phyloP scores from a whole-genome alignment of 805 yeast genomes.

The Ogataea philodendri region DNA sequence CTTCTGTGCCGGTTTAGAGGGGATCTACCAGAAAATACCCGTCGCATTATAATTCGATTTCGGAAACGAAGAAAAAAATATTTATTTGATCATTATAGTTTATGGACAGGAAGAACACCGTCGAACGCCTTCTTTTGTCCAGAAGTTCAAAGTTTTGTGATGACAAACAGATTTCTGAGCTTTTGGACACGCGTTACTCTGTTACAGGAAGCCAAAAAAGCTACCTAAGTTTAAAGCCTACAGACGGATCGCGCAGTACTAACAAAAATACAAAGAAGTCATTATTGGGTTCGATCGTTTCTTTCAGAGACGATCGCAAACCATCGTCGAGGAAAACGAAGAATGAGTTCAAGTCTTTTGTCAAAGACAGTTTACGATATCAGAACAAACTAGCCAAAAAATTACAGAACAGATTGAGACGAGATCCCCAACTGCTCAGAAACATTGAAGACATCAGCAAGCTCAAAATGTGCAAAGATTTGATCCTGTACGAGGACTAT shows the following conservation, averaged over 20 bases:
- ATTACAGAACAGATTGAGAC: constrained; percentile 30
- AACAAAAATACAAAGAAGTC: constrained; percentile 14
- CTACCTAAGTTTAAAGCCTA: constrained; percentile 39
- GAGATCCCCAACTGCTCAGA: constrained; percentile 24
- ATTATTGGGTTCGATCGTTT: constrained; percentile 17
- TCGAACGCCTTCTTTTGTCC: constrained; percentile 46
- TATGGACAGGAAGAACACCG: constrained; percentile 44
- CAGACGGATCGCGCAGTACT: constrained; percentile 30
- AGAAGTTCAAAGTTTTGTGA: constrained; percentile 40
- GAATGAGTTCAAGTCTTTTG: constrained; percentile 42
- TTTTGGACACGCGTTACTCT: constrained; percentile 46
- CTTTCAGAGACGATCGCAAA: constrained; percentile 5
- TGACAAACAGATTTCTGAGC: constrained; percentile 37
- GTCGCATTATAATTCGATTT: no score
- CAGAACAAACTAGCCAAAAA: constrained; percentile 41
- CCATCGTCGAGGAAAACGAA: constrained; percentile 31
- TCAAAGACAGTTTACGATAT: constrained; percentile 36
- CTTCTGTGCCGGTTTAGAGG: background rate
- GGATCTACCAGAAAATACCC: no score
- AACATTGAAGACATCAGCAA: constrained; percentile 23
- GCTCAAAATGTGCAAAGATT: constrained; percentile 22
- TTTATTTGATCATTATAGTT: constrained; percentile 2
- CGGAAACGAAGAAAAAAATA: constrained; percentile 1
- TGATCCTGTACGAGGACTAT: constrained; percentile 47
- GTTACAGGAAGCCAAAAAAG: constrained; percentile 47